These are phyloP conservation scores for Euphorbia tirucalli DNA, from an alignment of 345 rosid species.

Conservation along the genomic window DNA sequence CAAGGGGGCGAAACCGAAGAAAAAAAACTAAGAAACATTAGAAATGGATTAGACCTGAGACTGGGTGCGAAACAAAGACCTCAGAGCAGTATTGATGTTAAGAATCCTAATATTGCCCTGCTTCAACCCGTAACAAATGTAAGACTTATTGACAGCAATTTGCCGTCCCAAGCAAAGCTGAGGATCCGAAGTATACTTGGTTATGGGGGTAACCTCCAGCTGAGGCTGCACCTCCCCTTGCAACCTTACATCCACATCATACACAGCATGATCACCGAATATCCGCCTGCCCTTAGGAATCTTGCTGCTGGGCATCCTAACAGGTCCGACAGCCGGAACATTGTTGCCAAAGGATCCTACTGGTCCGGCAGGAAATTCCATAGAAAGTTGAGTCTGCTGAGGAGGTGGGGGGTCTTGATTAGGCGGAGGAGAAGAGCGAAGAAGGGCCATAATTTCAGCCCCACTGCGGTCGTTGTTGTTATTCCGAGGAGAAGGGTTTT, in stretches of 20 bases:
- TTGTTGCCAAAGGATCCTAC: neutral
- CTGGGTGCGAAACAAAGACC: conserved; percentile 75
- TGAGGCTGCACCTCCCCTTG: conserved; percentile 72
- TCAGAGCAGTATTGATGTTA: conserved; percentile 70
- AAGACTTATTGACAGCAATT: conserved; percentile 69
- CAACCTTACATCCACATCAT: conserved; percentile 61
- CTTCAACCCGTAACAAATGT: conserved; percentile 81
- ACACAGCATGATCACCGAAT: conserved; percentile 45
- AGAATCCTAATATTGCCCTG: conserved; percentile 78
- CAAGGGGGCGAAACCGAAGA: neutral
- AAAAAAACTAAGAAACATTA: neutral
- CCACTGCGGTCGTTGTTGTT: conserved; percentile 33
- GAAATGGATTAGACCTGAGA: conserved; percentile 49
- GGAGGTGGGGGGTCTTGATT: conserved; percentile 2
- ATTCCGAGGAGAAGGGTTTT: conserved; percentile 7
- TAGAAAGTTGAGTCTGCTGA: conserved; percentile 14
- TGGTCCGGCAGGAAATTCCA: conserved; percentile 20
- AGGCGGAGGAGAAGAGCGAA: conserved; percentile 19
- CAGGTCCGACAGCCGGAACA: conserved; percentile 34
- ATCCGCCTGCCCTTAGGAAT: conserved; percentile 58
- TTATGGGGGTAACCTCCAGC: conserved; percentile 90
- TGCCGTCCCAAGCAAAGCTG: conserved; percentile 74
- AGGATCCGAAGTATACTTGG: conserved; percentile 80
- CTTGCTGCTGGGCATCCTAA: conserved; percentile 50
- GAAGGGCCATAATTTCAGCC: conserved; percentile 66